Base-by-base conservation (phyloP, 371 early-diverging fungal genomes). In the Zychaea mexicana region DNA sequence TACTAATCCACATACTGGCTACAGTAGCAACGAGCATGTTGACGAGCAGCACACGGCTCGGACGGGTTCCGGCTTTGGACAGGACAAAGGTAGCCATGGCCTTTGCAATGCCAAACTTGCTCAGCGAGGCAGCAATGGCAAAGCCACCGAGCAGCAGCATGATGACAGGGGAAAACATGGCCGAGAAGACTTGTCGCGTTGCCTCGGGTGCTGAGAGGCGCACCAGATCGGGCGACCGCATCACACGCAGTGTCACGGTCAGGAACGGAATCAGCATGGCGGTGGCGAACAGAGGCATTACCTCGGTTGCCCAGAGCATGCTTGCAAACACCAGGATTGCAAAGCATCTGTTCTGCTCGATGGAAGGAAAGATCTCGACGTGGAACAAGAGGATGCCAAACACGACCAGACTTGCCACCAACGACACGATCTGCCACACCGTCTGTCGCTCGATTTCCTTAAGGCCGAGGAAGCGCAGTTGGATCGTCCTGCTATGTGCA, bases 1-100 rank as follows among this genome's bases (percentile, higher is more conserved):
- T 98, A 59, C 90, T 90, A 67, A 98, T 97, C 96, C 96, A 96
- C 97, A 97, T 97, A 78, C 93, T 93, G 3, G 94, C 91, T 67
- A 98, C 84, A 2, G 97, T 95, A 24, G 96, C 94, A 1, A 98
- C 95, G 45, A 95, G 74, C 97, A 98, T 97, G 64, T 92, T 94
- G 30, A 94, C 94, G 42, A 98, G 81, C 15, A 98, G 76, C 2
- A 98, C 96, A 13, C 78, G 77, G 47, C 83, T 85, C 17, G 97
- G 96, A 17, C 86, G 83, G 21, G 91, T 91, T 17, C 96, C 98
- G 0, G 97, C 97, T 68, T 86, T 88, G 19, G 92, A 87, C 13
- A 98, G 82, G 3, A 98, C 91, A 68, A 88, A 83, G 0, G 94
- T 90, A 1, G 98, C 98, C 73, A 95, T 75, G 39, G 88, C 83